Percentiles rank a stretch among this genome's conserved stretches.
Conservation (phyloP, 371 early-diverging fungal genomes). For the Mortierella sp. region DNA sequence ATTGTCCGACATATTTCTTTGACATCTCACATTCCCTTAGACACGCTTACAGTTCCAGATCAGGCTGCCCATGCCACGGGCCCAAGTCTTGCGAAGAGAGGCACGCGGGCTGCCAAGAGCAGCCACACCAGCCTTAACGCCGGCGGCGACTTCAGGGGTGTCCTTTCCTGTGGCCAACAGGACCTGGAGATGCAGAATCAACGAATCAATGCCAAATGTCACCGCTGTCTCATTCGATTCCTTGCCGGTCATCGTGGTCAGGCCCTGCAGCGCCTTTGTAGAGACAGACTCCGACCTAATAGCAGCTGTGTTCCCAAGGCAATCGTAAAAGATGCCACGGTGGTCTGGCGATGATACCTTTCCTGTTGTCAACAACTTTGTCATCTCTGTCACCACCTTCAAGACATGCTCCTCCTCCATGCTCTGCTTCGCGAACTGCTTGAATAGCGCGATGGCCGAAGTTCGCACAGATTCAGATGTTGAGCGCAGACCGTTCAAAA, state of each 20-base stretch:
- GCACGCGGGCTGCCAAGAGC: slow-evolving; percentile 71
- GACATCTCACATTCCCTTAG: neutral
- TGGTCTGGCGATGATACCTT: slow-evolving; percentile 76
- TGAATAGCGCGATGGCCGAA: slow-evolving; percentile 69
- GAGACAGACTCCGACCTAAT: slow-evolving; percentile 66
- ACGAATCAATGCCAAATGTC: slow-evolving; percentile 69
- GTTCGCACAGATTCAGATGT: slow-evolving; percentile 69
- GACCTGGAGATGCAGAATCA: slow-evolving; percentile 68
- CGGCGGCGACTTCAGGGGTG: slow-evolving; percentile 56
- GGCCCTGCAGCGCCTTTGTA: slow-evolving; percentile 67
- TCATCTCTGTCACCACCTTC: slow-evolving; percentile 69
- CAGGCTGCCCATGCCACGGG: slow-evolving; percentile 60
- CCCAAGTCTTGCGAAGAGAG: slow-evolving; percentile 69
- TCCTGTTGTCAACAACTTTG: slow-evolving; percentile 66
- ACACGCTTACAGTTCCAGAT: slow-evolving; percentile 59
- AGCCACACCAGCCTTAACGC: slow-evolving; percentile 61
- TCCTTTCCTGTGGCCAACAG: slow-evolving; percentile 66
- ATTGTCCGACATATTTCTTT: neutral
- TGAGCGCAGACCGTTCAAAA: slow-evolving; percentile 75
- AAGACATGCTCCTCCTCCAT: slow-evolving; percentile 61
- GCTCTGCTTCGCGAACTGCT: slow-evolving; percentile 62
- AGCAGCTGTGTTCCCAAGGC: slow-evolving; percentile 64
- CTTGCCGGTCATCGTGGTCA: slow-evolving; percentile 76
- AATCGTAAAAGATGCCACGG: slow-evolving; percentile 67
- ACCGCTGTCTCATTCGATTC: slow-evolving; percentile 84